phyloP scores from a whole-genome alignment of 306 rosid species.

The Adenanthera pavonina region DNA sequence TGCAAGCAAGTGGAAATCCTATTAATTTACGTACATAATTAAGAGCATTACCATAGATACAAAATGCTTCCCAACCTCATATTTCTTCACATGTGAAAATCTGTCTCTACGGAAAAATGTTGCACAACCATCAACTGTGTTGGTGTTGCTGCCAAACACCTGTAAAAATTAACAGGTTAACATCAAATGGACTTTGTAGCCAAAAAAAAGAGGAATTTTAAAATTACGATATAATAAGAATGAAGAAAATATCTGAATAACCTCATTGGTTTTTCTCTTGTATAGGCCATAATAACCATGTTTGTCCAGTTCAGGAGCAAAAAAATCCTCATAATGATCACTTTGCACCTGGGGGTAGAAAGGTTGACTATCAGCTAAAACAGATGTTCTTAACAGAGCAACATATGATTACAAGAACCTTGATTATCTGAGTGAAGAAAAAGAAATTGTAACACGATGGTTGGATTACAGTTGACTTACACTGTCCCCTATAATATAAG shows the following conservation, averaged over 20 bases:
- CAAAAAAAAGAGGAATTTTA: neutral
- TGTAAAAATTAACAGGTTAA: slow-evolving; percentile 44
- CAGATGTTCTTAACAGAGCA: slow-evolving; percentile 27
- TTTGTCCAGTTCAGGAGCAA: slow-evolving; percentile 89
- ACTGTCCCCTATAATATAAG: neutral
- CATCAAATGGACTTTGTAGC: neutral
- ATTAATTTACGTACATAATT: slow-evolving; percentile 22
- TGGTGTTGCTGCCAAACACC: slow-evolving; percentile 67
- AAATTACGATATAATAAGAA: neutral
- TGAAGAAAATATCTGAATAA: slow-evolving; percentile 41
- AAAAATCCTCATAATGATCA: slow-evolving; percentile 89
- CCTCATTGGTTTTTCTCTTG: slow-evolving; percentile 94
- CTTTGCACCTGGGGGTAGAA: slow-evolving; percentile 78
- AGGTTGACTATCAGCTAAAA: slow-evolving; percentile 19
- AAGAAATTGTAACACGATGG: slow-evolving; percentile 6
- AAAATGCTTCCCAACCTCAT: slow-evolving; percentile 72
- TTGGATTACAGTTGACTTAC: neutral
- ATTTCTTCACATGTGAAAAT: slow-evolving; percentile 93
- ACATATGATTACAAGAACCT: neutral
- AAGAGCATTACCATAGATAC: neutral
- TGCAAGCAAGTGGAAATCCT: slow-evolving; percentile 50
- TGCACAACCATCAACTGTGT: slow-evolving; percentile 92
- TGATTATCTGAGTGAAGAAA: slow-evolving; percentile 4
- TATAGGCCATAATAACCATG: slow-evolving; percentile 90
- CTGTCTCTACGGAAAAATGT: slow-evolving; percentile 98